Conservation (phyloP, 306 rosid genomes). For the Lathyrus sativus region DNA sequence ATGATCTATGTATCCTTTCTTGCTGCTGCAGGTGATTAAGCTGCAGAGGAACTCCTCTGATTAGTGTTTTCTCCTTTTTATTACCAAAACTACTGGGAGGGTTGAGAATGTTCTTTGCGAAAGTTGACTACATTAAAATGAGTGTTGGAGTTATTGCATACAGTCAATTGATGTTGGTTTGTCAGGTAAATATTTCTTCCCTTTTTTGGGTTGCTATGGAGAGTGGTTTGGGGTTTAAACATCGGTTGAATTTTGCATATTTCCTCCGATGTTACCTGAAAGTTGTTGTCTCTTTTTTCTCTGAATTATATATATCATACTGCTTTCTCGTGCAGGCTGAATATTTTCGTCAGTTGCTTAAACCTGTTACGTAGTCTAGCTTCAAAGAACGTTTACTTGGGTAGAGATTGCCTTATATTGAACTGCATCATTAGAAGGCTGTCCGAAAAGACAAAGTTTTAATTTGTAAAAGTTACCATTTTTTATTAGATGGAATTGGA, state of each 20-base stretch:
- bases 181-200: constrained; percentile 62
- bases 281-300: constrained; percentile 16
- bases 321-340: constrained; percentile 71
- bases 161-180: constrained; percentile 88
- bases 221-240: background rate
- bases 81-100: constrained; percentile 47
- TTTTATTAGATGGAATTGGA: constrained; percentile 51
- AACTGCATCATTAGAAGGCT: constrained; percentile 52
- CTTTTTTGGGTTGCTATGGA: constrained; percentile 3
- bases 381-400: constrained; percentile 47
- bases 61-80: constrained; percentile 35
- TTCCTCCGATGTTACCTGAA: constrained; percentile 3
- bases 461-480: constrained; percentile 51
- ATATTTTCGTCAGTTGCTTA: constrained; percentile 95
- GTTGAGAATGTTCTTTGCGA: constrained; percentile 81
- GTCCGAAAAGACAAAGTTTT: constrained; percentile 46
- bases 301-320: constrained; percentile 3
- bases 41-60: constrained; percentile 34
- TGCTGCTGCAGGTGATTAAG: constrained; percentile 47
- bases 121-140: constrained; percentile 80
- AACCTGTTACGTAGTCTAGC: constrained; percentile 95
- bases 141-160: constrained; percentile 81
- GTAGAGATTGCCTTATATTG: constrained; percentile 51
- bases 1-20: constrained; percentile 22
- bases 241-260: background rate